Conservation (phyloP, 306 rosid genomes). For the Dalbergia oliveri region DNA sequence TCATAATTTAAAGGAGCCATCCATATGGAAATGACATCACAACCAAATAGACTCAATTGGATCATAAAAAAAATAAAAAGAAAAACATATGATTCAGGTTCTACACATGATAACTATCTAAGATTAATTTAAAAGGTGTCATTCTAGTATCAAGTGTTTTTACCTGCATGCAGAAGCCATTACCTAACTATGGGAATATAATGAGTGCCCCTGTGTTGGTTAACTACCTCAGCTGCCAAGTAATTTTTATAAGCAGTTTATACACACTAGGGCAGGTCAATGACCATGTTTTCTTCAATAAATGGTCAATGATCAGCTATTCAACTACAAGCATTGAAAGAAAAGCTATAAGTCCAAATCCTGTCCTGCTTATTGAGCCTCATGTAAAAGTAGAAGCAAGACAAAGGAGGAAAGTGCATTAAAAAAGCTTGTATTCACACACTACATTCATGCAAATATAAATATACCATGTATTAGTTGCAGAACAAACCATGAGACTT, state of each 20-base stretch:
- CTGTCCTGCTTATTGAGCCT: background rate
- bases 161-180: background rate
- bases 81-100: background rate
- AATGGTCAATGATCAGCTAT: background rate
- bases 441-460: background rate
- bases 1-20: background rate
- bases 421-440: background rate
- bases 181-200: no score
- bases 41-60: constrained; percentile 1
- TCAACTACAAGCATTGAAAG: background rate
- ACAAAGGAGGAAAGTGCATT: background rate
- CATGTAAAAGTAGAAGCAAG: background rate
- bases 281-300: background rate
- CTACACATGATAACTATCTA: background rate
- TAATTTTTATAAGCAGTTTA: background rate
- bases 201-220: no score
- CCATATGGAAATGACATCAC: constrained; percentile 16
- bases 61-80: background rate
- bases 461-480: background rate
- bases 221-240: no score
- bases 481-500: background rate
- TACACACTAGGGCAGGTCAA: background rate
- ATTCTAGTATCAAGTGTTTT: background rate
- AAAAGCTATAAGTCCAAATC: background rate
- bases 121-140: background rate